phyloP scores from a whole-genome alignment of 2,329 filamentous ascomycete genomes.

The Magnaporthiopsis incrustans region DNA sequence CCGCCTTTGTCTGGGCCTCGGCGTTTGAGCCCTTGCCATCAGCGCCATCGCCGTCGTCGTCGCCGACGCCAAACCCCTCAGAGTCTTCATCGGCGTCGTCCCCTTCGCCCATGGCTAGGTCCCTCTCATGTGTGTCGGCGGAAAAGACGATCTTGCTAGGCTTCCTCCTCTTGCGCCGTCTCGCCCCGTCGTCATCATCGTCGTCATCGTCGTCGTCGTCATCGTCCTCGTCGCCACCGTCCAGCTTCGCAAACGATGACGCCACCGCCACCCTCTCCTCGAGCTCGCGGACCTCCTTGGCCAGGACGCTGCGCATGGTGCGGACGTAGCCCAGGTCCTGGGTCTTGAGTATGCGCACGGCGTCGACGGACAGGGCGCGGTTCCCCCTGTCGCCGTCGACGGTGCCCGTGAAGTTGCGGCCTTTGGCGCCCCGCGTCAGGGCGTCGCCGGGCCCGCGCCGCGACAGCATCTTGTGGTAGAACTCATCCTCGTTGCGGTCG shows the following conservation, averaged over 20 bases:
- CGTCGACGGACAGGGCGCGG: constrained; percentile 44
- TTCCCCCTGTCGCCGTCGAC: constrained; percentile 52
- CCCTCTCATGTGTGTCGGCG: constrained; percentile 29
- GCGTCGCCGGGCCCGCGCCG: constrained; percentile 46
- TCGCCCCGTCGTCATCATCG: constrained; percentile 21
- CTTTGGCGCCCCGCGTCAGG: constrained; percentile 25
- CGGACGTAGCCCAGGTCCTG: constrained; percentile 60
- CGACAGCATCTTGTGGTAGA: constrained; percentile 63
- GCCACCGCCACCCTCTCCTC: constrained; percentile 46
- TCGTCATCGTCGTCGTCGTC: constrained; percentile 24
- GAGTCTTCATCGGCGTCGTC: constrained; percentile 25
- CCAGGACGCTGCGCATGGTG: constrained; percentile 51
- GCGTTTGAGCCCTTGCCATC: constrained; percentile 23
- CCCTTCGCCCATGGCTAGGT: constrained; percentile 21
- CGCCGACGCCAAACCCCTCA: constrained; percentile 20
- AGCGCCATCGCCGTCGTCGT: constrained; percentile 22
- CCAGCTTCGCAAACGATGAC: constrained; percentile 17
- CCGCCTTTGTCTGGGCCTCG: constrained; percentile 26
- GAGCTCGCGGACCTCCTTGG: constrained; percentile 48
- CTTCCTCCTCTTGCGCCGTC: constrained; percentile 14
- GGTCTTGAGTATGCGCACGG: constrained; percentile 57
- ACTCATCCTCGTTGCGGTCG: constrained; percentile 64
- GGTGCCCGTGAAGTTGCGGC: constrained; percentile 45
- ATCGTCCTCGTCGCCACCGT: constrained; percentile 21
- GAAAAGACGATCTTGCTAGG: constrained; percentile 46